Base-by-base conservation (phyloP, 768 basidiomycete species). In the Leccinum fibrillosum region DNA sequence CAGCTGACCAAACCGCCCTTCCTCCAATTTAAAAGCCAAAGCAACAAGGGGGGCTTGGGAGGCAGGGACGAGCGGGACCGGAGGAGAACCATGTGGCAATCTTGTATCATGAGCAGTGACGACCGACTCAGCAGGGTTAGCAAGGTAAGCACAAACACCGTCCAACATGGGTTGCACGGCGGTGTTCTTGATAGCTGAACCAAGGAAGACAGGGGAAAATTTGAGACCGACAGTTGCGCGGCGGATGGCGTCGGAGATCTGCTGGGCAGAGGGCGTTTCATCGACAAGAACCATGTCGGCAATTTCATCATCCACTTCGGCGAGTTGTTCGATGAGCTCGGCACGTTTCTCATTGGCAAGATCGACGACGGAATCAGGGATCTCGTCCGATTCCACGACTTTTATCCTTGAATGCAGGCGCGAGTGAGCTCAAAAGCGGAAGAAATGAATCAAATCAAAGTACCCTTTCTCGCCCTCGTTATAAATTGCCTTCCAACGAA, bases 1-100 rank as follows among this genome's bases (percentile, higher is more conserved):
- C 69, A 99, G 76, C 74, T 99, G 97, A 10, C 97, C 97, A 69
- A 92, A 99, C 23, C 92, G 82, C 4, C 96, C 95, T 77, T 99
- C 97, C 73, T 99, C 97, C 48, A 99, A 79, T 78, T 99, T 99
- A 83, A 99, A 99, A 12, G 97, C 97, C 52, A 99, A 78, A 8
- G 91, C 95, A 58, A 99, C 90, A 28, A 98, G 80, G 4, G 95
- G 92, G 0, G 92, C 92, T 28, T 85, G 82, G 0, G 91, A 85
- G 8, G 94, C 94, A 30, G 95, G 94, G 9, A 80, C 78, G 17
- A 98, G 82, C 0, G 86, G 80, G 7, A 97, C 85, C 17, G 82
- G 83, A 7, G 91, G 86, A 0, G 90, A 81, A 25, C 77, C 76
- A 0, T 80, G 69, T 1, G 90, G 85, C 2, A 83, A 78, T n/a